Evolutionary conservation across 2,329 filamentous ascomycete genomes (phyloP).

Genomic region (Claviceps cyperi): DNA sequence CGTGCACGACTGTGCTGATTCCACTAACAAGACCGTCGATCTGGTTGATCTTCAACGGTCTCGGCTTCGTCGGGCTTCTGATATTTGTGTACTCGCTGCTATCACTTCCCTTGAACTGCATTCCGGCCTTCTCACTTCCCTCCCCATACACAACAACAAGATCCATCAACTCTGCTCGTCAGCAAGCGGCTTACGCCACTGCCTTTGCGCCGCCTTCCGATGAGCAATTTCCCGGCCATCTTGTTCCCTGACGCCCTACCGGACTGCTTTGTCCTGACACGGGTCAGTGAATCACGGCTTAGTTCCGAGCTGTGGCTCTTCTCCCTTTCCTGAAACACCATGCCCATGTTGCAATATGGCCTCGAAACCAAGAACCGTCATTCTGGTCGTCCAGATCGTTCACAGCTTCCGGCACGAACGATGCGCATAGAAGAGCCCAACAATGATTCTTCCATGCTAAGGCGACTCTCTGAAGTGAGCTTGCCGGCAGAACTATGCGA

Average conservation of each 20-base stretch:
- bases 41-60: neutral
- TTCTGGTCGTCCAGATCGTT: constrained; percentile 2
- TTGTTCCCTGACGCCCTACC: neutral
- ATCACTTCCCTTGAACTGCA: neutral
- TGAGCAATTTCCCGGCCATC: neutral
- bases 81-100: neutral
- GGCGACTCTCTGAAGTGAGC: constrained; percentile 41
- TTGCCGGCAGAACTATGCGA: constrained; percentile 47
- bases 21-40: neutral
- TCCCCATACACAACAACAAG: neutral
- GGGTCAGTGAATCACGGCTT: constrained; percentile 11
- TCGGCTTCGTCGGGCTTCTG: neutral
- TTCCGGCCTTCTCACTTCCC: no score
- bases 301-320: constrained; percentile 19
- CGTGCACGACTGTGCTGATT: neutral
- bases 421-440: constrained; percentile 7
- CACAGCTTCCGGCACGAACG: constrained; percentile 11
- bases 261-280: constrained; percentile 6
- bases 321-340: constrained; percentile 16
- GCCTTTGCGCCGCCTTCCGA: neutral
- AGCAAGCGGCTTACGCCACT: neutral
- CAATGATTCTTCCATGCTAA: constrained; percentile 6
- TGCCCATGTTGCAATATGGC: constrained; percentile 46
- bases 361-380: constrained; percentile 21
- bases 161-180: neutral